These are phyloP conservation scores for Eryngium alpinum DNA, from an alignment of 140 eudicot genomes.

Conservation along the genomic window DNA sequence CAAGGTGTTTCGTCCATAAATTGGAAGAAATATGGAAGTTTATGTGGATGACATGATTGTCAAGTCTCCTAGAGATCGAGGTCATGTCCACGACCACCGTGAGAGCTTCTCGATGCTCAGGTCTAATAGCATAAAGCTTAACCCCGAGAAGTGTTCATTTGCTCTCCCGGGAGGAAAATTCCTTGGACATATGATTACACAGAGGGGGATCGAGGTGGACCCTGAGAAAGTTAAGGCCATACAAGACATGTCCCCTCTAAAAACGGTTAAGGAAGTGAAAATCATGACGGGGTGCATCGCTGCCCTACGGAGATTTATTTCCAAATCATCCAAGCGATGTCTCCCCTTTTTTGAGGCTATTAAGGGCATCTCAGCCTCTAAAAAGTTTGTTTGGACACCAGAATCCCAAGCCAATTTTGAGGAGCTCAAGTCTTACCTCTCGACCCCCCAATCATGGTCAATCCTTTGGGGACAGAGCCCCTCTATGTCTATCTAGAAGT, in stretches of 20 bases:
- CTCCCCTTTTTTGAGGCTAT: background rate
- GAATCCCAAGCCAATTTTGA: too few relatives aligned
- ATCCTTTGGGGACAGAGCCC: too few relatives aligned
- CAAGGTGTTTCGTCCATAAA: too few relatives aligned
- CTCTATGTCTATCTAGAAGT: too few relatives aligned
- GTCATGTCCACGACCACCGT: background rate
- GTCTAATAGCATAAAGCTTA: too few relatives aligned
- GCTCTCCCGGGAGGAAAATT: too few relatives aligned
- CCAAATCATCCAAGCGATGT: background rate
- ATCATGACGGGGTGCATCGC: background rate
- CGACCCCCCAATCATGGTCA: too few relatives aligned
- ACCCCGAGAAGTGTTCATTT: background rate
- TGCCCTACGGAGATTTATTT: background rate
- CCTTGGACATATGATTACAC: background rate
- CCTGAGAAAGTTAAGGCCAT: background rate
- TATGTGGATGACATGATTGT: too few relatives aligned
- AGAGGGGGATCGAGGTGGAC: background rate
- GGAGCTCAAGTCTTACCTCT: too few relatives aligned
- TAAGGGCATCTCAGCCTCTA: accelerated
- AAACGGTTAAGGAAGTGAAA: background rate
- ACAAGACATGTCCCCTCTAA: background rate
- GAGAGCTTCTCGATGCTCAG: background rate
- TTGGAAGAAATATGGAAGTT: too few relatives aligned
- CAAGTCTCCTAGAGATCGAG: too few relatives aligned
- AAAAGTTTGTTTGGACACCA: background rate